Evolutionary conservation across 331 rosid species (phyloP).

Genomic region (Rhamnella rubrinervis): DNA sequence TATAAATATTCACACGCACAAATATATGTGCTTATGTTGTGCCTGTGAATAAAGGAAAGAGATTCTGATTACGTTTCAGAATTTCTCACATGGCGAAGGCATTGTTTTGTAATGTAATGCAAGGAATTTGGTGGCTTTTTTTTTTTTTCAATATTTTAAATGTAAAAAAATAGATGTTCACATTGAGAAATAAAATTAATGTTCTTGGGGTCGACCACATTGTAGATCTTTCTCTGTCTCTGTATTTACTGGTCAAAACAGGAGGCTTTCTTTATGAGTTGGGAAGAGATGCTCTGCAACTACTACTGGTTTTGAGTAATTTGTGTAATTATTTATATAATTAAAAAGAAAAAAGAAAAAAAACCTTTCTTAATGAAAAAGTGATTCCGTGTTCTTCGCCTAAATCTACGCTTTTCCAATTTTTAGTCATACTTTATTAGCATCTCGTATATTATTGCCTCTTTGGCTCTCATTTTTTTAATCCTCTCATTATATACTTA

Average conservation of each 20-base stretch:
- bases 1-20: no score
- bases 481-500: no score
- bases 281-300: slow-evolving; percentile 18
- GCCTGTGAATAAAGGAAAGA: slow-evolving; percentile 21
- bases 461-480: background rate
- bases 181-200: background rate
- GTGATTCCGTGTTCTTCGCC: slow-evolving; percentile 28
- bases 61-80: slow-evolving; percentile 39
- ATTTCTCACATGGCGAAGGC: slow-evolving; percentile 46
- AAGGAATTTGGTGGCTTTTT: no score
- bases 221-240: slow-evolving; percentile 16
- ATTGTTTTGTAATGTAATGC: slow-evolving; percentile 8
- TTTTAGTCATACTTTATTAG: background rate
- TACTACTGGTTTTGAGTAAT: slow-evolving; percentile 4
- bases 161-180: slow-evolving; percentile 19
- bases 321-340: background rate
- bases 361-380: background rate
- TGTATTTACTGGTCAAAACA: slow-evolving; percentile 18
- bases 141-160: background rate
- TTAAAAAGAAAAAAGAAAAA: no score
- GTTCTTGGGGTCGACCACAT: slow-evolving; percentile 1
- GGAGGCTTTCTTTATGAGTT: slow-evolving; percentile 23
- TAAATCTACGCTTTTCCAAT: slow-evolving; percentile 8
- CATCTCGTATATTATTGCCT: background rate
- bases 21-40: slow-evolving; percentile 1